These are phyloP conservation scores for Boletus albobrunnescens DNA, from an alignment of 1,284 basidiomycete genomes.

Conservation along the genomic window DNA sequence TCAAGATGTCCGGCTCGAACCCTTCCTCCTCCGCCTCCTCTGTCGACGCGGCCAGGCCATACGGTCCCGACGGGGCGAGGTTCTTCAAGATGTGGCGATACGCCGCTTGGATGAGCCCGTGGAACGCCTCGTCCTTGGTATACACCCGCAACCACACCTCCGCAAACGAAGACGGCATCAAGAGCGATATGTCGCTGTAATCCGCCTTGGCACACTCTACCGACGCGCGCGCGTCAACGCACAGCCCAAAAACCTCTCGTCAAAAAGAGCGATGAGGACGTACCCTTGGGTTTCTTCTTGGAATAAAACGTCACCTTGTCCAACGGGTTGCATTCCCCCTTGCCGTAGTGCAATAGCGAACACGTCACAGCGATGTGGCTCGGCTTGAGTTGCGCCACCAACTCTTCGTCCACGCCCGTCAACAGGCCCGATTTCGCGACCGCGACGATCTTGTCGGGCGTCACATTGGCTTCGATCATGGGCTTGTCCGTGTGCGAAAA, in stretches of 20 bases:
- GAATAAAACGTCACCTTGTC: conserved; percentile 69
- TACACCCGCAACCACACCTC: conserved; percentile 65
- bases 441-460: conserved; percentile 50
- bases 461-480: conserved; percentile 44
- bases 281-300: conserved; percentile 59
- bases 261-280: neutral
- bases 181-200: conserved; percentile 55
- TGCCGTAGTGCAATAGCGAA: conserved; percentile 67
- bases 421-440: conserved; percentile 20
- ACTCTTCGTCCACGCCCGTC: conserved; percentile 26
- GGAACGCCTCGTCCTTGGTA: conserved; percentile 53
- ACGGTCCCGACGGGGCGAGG: conserved; percentile 21
- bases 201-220: conserved; percentile 44
- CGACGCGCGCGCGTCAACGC: neutral
- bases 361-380: conserved; percentile 63
- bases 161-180: conserved; percentile 58
- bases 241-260: neutral
- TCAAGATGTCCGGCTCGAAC: conserved; percentile 9
- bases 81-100: conserved; percentile 51
- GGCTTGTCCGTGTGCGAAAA: conserved; percentile 47
- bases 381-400: conserved; percentile 37
- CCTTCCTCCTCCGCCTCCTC: conserved; percentile 12
- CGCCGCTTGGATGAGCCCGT: conserved; percentile 61
- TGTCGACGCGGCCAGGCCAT: neutral
- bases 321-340: conserved; percentile 65